Evolutionary conservation across 2,329 filamentous ascomycete genomes (phyloP).

Genomic region (Scolecobasidium constrictum): DNA sequence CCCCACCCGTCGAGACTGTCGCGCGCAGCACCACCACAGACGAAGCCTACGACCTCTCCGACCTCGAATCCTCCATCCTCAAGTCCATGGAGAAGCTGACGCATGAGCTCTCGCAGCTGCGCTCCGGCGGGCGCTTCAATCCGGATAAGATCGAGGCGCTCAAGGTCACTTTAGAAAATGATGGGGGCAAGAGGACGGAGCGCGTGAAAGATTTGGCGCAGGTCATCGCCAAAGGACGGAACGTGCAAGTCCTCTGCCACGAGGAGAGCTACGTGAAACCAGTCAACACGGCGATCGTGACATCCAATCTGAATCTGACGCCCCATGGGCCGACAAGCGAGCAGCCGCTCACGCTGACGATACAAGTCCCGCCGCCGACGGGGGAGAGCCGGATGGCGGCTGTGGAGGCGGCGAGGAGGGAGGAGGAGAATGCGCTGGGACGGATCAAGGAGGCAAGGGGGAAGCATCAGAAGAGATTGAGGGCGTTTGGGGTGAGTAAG

Average conservation of each 20-base stretch:
- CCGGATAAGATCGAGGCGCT: slow-evolving; percentile 50
- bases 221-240: slow-evolving; percentile 53
- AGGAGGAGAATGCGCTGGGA: slow-evolving; percentile 30
- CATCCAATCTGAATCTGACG: slow-evolving; percentile 37
- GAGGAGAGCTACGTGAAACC: slow-evolving; percentile 51
- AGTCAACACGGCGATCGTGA: slow-evolving; percentile 41
- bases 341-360: slow-evolving; percentile 39
- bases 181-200: slow-evolving; percentile 33
- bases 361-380: slow-evolving; percentile 47
- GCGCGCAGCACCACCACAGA: slow-evolving; percentile 25
- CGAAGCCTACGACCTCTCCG: slow-evolving; percentile 51
- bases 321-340: slow-evolving; percentile 39
- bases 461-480: slow-evolving; percentile 37
- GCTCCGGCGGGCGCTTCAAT: slow-evolving; percentile 52
- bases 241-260: slow-evolving; percentile 50
- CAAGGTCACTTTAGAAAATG: slow-evolving; percentile 47
- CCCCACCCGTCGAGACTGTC: slow-evolving; percentile 3
- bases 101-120: slow-evolving; percentile 50
- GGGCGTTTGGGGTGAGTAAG: slow-evolving; percentile 31
- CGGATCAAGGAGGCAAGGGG: slow-evolving; percentile 32
- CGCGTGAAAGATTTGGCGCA: slow-evolving; percentile 54
- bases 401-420: slow-evolving; percentile 28
- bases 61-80: slow-evolving; percentile 45
- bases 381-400: slow-evolving; percentile 39
- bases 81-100: slow-evolving; percentile 45